Evolutionary conservation across 2,329 filamentous ascomycete species (phyloP), one percentile per base, ranked within the genome.

Genomic region (Shiraia sp.): DNA sequence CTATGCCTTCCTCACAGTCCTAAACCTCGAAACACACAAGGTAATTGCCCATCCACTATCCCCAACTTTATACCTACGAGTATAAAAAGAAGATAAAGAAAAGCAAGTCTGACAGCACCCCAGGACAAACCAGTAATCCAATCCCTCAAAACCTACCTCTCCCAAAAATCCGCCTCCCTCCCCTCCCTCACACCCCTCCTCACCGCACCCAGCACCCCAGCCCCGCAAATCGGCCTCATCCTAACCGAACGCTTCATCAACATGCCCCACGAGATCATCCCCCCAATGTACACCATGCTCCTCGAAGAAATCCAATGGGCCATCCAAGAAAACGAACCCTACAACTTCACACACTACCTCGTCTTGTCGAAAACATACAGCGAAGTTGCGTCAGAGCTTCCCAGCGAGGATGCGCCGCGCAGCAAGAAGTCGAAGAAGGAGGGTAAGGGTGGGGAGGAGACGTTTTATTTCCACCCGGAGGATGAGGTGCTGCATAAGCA

Each of bases 231-330:
- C 42, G 93, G 90, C 3, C 75, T 99, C 12, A 80, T 99, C 19
- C 77, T 99, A n/a, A 88, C 90, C 2, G 93, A 99, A 71, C 84
- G 92, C 15, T 78, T 97, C 59, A 90, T 99, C 76, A 99, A 99
- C 75, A 91, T 96, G 77, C 93, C 93, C n/a, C 78, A 88, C 12
- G 89, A 97, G 71, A 85, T 96, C 50, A 83, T 90, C 10, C 92
- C 93, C 22, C 92, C 93, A 3, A 87, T 97, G 82, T 97, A 96
- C 79, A 83, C 80, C 36, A 96, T 96, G 90, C 81, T 99, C 36
- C 76, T 88, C 34, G 90, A 97, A 64, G 93, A 99, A 77, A 85
- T 99, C 36, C 79, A 86, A 61, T 91, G 86, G 65, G 93, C 93
- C 1, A 75, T 96, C 3, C 85, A 95, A 66, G 90, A 96, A 65